phyloP scores from a whole-genome alignment of 2,329 filamentous ascomycete species.

The Neophaeococcomyces aloes region DNA sequence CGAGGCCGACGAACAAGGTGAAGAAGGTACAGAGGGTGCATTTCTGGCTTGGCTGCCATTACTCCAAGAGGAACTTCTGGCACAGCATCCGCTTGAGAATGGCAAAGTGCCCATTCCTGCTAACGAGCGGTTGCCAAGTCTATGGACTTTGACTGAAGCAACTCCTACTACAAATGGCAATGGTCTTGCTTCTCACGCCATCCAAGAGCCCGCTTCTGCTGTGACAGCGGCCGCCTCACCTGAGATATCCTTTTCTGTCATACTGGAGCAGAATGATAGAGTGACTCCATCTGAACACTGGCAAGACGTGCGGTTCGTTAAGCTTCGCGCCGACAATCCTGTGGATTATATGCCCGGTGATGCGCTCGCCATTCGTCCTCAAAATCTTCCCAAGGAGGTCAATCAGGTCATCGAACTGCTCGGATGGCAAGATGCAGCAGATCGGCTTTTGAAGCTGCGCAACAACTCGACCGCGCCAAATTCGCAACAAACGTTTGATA shows the following conservation, averaged over 20 bases:
- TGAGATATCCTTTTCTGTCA: slow-evolving; percentile 42
- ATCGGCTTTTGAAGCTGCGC: slow-evolving; percentile 44
- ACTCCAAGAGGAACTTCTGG: slow-evolving; percentile 56
- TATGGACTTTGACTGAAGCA: slow-evolving; percentile 59
- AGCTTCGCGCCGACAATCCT: slow-evolving; percentile 40
- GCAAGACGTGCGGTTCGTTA: slow-evolving; percentile 85
- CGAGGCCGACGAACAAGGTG: slow-evolving; percentile 87
- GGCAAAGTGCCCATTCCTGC: slow-evolving; percentile 11
- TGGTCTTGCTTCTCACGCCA: neutral
- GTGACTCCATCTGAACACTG: slow-evolving; percentile 70
- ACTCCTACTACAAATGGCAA: slow-evolving; percentile 29
- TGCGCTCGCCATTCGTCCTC: slow-evolving; percentile 70
- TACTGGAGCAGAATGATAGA: slow-evolving; percentile 55
- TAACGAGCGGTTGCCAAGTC: slow-evolving; percentile 27
- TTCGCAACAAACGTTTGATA: slow-evolving; percentile 4
- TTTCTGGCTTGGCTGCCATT: slow-evolving; percentile 67
- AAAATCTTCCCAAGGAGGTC: slow-evolving; percentile 78
- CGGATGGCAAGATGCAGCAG: slow-evolving; percentile 65
- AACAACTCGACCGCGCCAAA: slow-evolving; percentile 7
- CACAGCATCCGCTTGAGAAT: slow-evolving; percentile 58
- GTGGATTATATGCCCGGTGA: slow-evolving; percentile 60
- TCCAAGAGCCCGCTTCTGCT: slow-evolving; percentile 7
- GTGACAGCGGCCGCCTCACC: slow-evolving; percentile 25
- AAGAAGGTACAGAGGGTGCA: slow-evolving; percentile 75
- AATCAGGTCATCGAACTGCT: slow-evolving; percentile 65